phyloP scores from a whole-genome alignment of 2,329 filamentous ascomycete species.

The Diaporthe ilicicola region DNA sequence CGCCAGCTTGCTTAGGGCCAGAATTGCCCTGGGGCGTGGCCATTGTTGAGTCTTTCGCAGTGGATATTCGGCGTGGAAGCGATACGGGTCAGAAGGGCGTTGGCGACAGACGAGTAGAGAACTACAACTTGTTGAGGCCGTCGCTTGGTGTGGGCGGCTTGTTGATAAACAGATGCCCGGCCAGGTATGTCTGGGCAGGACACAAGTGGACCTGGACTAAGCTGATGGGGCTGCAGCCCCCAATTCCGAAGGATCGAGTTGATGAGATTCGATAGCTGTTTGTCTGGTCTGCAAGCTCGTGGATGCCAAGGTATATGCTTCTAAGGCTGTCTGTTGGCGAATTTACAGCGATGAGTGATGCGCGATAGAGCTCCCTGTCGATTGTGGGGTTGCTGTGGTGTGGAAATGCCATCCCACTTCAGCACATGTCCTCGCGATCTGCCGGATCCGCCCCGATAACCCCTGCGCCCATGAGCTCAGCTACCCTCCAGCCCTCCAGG shows the following conservation, averaged over 20 bases:
- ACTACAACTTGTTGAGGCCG: not conserved
- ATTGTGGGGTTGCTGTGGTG: conserved; percentile 2
- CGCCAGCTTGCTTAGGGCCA: conserved; percentile 52
- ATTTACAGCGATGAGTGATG: not conserved
- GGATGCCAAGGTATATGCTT: not conserved
- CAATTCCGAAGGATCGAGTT: not conserved
- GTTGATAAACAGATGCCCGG: not conserved
- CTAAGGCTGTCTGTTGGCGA: not conserved
- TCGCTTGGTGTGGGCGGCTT: not conserved
- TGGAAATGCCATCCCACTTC: conserved; percentile 25
- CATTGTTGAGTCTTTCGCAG: conserved; percentile 32
- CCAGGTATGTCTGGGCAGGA: not conserved
- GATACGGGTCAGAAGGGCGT: not conserved
- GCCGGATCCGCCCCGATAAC: not conserved
- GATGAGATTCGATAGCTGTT: not conserved
- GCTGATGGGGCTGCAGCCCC: conserved; percentile 7
- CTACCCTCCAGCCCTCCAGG: not conserved
- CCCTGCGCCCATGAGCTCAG: conserved; percentile 27
- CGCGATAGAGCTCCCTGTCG: not conserved
- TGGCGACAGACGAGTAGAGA: not conserved
- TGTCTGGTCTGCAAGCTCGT: not conserved
- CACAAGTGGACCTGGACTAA: not conserved
- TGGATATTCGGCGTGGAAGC: not conserved
- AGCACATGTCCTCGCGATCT: conserved; percentile 9
- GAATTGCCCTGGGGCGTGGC: conserved; percentile 40